Evolutionary conservation across 352 stramenopile genomes (phyloP).

Genomic region (Globisporangium nunn): DNA sequence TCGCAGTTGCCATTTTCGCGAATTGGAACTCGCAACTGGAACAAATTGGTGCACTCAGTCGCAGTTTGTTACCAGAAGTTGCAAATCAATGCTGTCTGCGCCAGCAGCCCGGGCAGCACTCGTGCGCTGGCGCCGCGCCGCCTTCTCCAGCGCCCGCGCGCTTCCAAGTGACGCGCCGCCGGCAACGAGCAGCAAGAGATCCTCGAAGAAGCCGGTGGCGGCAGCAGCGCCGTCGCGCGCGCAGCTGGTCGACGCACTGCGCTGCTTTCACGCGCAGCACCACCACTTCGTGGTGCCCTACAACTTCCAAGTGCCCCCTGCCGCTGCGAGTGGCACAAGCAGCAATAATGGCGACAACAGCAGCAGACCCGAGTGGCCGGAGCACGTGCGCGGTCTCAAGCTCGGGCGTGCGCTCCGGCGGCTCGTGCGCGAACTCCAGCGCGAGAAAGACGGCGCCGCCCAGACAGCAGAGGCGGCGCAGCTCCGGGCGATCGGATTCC

Average conservation of each 20-base stretch:
- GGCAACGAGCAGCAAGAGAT: not conserved
- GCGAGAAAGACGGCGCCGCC: not conserved
- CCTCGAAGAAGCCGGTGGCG: not conserved
- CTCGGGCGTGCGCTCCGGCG: constrained; percentile 28
- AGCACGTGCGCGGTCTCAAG: constrained; percentile 24
- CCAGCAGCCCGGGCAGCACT: not conserved
- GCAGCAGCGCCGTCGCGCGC: not conserved
- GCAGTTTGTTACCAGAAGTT: not conserved
- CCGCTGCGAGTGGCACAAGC: not conserved
- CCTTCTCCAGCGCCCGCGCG: no score
- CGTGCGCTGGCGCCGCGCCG: not conserved
- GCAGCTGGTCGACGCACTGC: constrained; percentile 18
- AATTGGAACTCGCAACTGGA: not conserved
- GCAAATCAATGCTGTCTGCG: not conserved
- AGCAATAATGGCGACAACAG: no score
- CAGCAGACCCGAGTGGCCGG: constrained; percentile 20
- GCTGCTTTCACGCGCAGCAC: constrained; percentile 28
- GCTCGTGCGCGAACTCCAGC: constrained; percentile 14
- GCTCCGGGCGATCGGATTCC: constrained; percentile 29
- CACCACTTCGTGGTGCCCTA: constrained; percentile 38
- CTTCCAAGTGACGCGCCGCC: no score
- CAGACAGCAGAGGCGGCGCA: constrained; percentile 1
- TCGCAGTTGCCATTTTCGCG: not conserved
- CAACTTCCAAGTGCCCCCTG: constrained; percentile 25
- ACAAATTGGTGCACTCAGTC: not conserved